These are phyloP conservation scores for Viridothelium virens DNA, from an alignment of 495 filamentous ascomycete species.

Conservation along the genomic window DNA sequence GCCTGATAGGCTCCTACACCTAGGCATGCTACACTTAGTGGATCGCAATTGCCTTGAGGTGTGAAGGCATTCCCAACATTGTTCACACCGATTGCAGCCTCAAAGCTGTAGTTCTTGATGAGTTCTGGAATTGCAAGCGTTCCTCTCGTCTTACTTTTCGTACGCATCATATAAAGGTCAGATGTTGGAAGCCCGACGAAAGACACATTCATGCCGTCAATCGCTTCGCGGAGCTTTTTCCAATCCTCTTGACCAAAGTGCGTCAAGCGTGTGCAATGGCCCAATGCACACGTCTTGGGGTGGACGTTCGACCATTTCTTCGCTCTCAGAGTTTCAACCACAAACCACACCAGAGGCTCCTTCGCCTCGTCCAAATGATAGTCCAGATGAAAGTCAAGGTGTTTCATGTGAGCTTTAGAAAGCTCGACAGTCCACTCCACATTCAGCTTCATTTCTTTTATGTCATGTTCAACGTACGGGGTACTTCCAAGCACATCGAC, in stretches of 20 bases:
- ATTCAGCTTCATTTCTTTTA: slow-evolving; percentile 46
- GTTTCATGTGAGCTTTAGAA: slow-evolving; percentile 43
- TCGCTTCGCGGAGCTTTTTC: slow-evolving; percentile 39
- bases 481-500: slow-evolving; percentile 61
- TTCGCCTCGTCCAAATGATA: slow-evolving; percentile 51
- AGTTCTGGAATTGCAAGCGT: slow-evolving; percentile 57
- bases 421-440: slow-evolving; percentile 54
- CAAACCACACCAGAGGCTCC: slow-evolving; percentile 46
- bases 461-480: slow-evolving; percentile 59
- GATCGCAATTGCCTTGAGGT: slow-evolving; percentile 65
- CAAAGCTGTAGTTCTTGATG: slow-evolving; percentile 52
- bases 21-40: slow-evolving; percentile 53
- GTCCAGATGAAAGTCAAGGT: slow-evolving; percentile 69
- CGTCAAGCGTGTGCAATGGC: slow-evolving; percentile 64
- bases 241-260: slow-evolving; percentile 47
- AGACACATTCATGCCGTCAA: slow-evolving; percentile 50
- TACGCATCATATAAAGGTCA: slow-evolving; percentile 68
- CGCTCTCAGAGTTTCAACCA: slow-evolving; percentile 43
- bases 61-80: slow-evolving; percentile 76
- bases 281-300: slow-evolving; percentile 51
- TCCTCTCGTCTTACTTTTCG: slow-evolving; percentile 34
- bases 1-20: slow-evolving; percentile 63
- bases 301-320: slow-evolving; percentile 40
- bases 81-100: slow-evolving; percentile 60
- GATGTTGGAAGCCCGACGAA: slow-evolving; percentile 67